A percentile compares a stretch with the other conserved stretches of the same genome.
phyloP scores from a whole-genome alignment of 192 early-diverging fungal genomes.

The Bifiguratus adelaidae region DNA sequence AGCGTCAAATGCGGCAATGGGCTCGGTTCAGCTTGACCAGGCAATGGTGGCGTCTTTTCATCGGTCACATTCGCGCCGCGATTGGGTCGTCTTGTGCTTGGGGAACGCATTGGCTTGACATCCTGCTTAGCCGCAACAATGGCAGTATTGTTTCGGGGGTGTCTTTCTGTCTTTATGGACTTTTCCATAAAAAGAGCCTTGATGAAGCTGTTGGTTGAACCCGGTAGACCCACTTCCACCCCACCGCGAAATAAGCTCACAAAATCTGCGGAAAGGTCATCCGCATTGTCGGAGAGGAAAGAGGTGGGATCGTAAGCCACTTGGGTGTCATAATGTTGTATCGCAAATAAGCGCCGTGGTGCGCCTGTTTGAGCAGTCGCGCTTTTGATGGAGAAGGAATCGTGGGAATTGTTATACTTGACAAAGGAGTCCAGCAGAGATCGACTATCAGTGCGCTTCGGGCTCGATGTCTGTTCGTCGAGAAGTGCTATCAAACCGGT shows the following conservation, averaged over 20 bases:
- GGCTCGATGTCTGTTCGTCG: constrained; percentile 53
- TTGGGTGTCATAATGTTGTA: constrained; percentile 71
- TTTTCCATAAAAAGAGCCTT: constrained; percentile 65
- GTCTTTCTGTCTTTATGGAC: constrained; percentile 63
- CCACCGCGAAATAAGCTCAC: constrained; percentile 74
- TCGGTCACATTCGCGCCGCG: too few species aligned
- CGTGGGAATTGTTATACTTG: constrained; percentile 36
- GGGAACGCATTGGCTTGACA: constrained; percentile 54
- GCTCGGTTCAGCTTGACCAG: too few species aligned
- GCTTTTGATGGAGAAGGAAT: constrained; percentile 25
- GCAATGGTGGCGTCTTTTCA: constrained; percentile 1
- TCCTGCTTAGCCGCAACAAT: constrained; percentile 73
- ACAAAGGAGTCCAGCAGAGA: constrained; percentile 42
- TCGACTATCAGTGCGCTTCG: constrained; percentile 25
- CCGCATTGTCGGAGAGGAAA: constrained; percentile 70
- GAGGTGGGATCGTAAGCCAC: constrained; percentile 52
- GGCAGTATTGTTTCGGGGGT: constrained; percentile 68
- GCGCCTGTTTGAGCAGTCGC: constrained; percentile 13
- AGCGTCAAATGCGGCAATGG: too few species aligned
- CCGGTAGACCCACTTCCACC: constrained; percentile 41
- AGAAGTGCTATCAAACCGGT: constrained; percentile 69
- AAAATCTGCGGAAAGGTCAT: constrained; percentile 74
- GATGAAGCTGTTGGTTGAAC: constrained; percentile 63
- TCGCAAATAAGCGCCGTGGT: constrained; percentile 60
- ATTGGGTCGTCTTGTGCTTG: constrained; percentile 46